Conservation (phyloP, 2,329 filamentous ascomycete genomes). For the Fusarium algeriense region DNA sequence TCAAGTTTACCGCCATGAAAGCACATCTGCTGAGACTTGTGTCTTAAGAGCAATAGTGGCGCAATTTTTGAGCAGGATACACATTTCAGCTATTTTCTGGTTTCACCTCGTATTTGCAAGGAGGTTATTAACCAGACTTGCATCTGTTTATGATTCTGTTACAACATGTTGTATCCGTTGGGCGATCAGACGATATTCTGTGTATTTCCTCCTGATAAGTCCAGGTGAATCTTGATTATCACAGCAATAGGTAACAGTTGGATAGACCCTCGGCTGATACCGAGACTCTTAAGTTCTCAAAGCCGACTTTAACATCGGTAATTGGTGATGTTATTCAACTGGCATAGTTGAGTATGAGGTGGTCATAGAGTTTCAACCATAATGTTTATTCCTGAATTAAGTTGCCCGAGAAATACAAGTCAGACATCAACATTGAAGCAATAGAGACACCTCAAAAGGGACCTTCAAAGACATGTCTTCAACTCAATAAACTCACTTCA, state of each 20-base stretch:
- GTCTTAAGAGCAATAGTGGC: background rate
- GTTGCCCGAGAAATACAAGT: background rate
- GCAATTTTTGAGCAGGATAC: background rate
- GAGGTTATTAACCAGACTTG: background rate
- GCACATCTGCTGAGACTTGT: background rate
- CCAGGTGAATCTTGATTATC: background rate
- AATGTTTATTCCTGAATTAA: background rate
- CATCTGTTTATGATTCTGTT: too few species aligned
- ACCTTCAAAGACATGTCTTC: background rate
- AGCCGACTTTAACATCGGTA: too few species aligned
- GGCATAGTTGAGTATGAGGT: background rate
- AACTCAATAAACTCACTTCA: background rate
- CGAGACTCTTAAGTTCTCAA: too few species aligned
- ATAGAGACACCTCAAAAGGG: too few species aligned
- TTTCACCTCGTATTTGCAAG: background rate
- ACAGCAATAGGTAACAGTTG: too few species aligned
- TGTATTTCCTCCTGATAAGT: background rate
- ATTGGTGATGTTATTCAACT: background rate
- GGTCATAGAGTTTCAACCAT: background rate
- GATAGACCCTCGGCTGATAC: background rate
- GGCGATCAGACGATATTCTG: background rate
- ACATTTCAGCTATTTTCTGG: background rate
- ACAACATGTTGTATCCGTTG: background rate
- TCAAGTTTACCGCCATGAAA: background rate
- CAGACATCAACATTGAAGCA: background rate